Conservation (phyloP, 23 red algal species). For the Cyanidiococcus yangmingshanensis region DNA sequence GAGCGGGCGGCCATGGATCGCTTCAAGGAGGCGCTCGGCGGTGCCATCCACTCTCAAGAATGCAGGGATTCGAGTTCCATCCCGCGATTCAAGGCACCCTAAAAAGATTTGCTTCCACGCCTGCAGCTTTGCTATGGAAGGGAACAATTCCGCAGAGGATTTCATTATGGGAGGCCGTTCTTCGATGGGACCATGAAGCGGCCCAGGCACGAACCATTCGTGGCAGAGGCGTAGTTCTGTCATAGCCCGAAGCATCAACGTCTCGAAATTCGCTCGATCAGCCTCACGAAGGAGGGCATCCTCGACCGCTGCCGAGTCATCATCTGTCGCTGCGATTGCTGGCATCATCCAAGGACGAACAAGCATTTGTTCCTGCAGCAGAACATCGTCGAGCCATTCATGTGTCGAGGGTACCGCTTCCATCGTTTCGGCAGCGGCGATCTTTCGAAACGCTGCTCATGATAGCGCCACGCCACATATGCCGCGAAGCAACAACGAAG, state of each 20-base stretch:
- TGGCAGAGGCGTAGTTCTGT: background rate
- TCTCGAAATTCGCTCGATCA: background rate
- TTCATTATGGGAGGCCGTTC: background rate
- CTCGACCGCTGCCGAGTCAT: background rate
- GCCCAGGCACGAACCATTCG: background rate
- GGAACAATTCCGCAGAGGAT: background rate
- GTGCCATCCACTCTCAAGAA: background rate
- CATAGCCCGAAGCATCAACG: background rate
- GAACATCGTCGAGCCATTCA: background rate
- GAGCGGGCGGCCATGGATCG: background rate
- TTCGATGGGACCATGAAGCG: background rate
- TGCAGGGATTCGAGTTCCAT: background rate
- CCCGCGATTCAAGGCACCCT: background rate
- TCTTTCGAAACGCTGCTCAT: background rate
- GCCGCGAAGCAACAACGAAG: background rate
- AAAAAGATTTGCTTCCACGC: background rate
- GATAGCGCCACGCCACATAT: background rate
- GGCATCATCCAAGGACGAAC: background rate
- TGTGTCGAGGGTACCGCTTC: background rate
- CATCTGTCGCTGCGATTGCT: background rate
- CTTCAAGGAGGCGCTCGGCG: background rate
- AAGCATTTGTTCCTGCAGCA: background rate
- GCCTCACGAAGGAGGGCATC: background rate
- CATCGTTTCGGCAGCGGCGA: background rate
- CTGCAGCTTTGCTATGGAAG: background rate